Base-by-base conservation (phyloP, 306 rosid species). In the Trichosanthes cucumerina region DNA sequence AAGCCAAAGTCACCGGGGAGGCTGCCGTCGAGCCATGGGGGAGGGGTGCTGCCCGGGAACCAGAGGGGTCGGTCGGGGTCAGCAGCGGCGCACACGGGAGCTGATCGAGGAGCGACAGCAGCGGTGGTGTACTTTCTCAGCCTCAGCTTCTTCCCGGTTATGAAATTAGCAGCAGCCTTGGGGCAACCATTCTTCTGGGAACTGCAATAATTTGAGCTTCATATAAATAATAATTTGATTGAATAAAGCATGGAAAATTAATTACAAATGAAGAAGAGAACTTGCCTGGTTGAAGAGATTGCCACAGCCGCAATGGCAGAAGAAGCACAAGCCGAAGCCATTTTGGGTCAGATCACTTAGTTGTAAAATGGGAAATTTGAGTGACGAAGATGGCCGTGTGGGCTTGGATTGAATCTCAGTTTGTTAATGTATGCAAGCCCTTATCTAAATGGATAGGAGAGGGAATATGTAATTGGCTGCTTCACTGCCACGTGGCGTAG, bases 1-100 rank as follows among this genome's bases (percentile, higher is more conserved):
- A 91, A 91, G 15, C 96, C 96, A 57, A 91, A 91, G 87, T 91
- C 96, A 18, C 89, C 96, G 0, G 95, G 95, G 59, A 90, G 95
- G 88, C 89, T 86, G 68, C 95, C 95, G 56, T 90, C 95, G 69
- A 90, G 91, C 92, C 92, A 90, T 34, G 90, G 87, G 44, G 95
- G 95, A 49, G 95, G 95, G 65, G 70, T 79, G 83, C 95, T 90
- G 60, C 95, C 92, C 0, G 92, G 95, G 86, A 90, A 90, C 95
- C 92, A 90, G 1, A 88, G 78, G n/a, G 95, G 95, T 46, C 95
- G 85, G 10, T 88, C 72, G 21, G 92, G 91, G 41, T 90, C 92
- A 53, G 90, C 89, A 0, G 80, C 92, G 2, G 80, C 88, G 14
- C 87, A 87, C 5, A 88, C 88, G 7, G 83, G 59, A 8, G 57